Evolutionary conservation across 345 rosid genomes (phyloP), one percentile per base, ranked within the genome.

Genomic region (Excoecaria cochinchinensis): DNA sequence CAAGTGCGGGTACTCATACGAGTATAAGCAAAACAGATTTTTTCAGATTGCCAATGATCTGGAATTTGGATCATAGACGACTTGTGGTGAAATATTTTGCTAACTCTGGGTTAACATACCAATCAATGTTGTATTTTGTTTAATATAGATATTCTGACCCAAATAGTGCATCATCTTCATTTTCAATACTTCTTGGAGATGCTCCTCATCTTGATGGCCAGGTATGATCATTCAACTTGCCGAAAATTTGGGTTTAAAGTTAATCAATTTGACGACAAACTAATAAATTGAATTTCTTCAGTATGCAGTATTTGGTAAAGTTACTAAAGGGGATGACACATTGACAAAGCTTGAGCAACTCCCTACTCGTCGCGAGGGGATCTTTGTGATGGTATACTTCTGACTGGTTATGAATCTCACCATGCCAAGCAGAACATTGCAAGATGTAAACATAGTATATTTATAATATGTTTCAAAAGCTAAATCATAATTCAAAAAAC

Each of bases 241-340:
- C 39, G 55, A 76, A 71, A 62, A 51, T 70, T 22, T 8, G 56
- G 38, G 76, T 69, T 9, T n/a, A 63, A n/a, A 21, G 14, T 3
- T 72, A 42, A 8, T 39, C 68, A 67, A 44, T 82, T 17, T 70
- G 51, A 67, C 4, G 31, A 75, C 44, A 63, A 67, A 77, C 22
- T 78, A 47, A 66, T 39, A 31, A 24, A 47, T 75, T 51, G 73
- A 71, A 72, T 72, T 71, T 69, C 58, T 79, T 73, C 88, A 95
- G 99, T 95, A 95, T 78, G 92, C 99, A 70, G 85, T 95, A 84
- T 95, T 95, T 80, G 99, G 99, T 67, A 95, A 86, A 85, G 95
- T 95, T 73, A 92, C 97, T 38, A 90, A 88, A 90, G 98, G 99
- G 13, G 93, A 95, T 56, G 98, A 92, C 74, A 92, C 99, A 64